phyloP scores from a whole-genome alignment of 2,329 filamentous ascomycete species.

The Microcyclospora tardicrescens region DNA sequence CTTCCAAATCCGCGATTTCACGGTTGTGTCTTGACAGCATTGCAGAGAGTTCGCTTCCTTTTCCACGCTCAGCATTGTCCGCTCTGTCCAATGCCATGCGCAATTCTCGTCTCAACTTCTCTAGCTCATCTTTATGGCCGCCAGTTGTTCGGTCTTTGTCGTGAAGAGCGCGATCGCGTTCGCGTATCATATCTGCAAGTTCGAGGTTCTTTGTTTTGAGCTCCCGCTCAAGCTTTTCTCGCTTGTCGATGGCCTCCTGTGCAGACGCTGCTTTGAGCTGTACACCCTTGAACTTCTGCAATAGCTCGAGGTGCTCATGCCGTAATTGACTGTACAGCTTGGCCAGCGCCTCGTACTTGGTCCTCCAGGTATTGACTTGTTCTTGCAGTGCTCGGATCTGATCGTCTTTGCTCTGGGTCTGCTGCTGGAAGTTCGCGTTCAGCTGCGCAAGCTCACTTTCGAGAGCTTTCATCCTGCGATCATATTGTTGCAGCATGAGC shows the following conservation, averaged over 20 bases:
- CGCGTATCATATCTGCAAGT: slow-evolving; percentile 94
- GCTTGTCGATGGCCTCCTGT: slow-evolving; percentile 86
- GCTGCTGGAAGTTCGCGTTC: slow-evolving; percentile 70
- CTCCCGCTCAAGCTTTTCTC: slow-evolving; percentile 91
- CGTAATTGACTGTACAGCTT: slow-evolving; percentile 95
- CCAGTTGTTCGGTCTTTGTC: slow-evolving; percentile 82
- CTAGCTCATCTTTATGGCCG: slow-evolving; percentile 80
- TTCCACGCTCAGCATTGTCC: slow-evolving; percentile 82
- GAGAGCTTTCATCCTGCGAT: slow-evolving; percentile 79
- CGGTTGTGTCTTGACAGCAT: slow-evolving; percentile 94
- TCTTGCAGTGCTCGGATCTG: slow-evolving; percentile 87
- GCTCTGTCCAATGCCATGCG: slow-evolving; percentile 82
- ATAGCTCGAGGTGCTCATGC: slow-evolving; percentile 83
- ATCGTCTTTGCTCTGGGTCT: slow-evolving; percentile 81
- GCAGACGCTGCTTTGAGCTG: slow-evolving; percentile 95
- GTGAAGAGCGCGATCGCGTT: slow-evolving; percentile 83
- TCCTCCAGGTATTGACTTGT: slow-evolving; percentile 94
- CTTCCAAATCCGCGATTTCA: slow-evolving; percentile 92
- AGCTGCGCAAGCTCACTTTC: slow-evolving; percentile 78
- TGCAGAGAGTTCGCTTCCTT: slow-evolving; percentile 87
- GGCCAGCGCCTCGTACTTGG: slow-evolving; percentile 90
- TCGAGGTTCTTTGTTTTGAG: slow-evolving; percentile 99
- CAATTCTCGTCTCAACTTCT: slow-evolving; percentile 88
- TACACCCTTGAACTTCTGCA: slow-evolving; percentile 92
- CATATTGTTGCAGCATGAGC: slow-evolving; percentile 92